Percentiles rank a stretch among this genome's conserved stretches.
phyloP scores from a whole-genome alignment of 768 basidiomycete genomes.

The Kwoniella shandongensis region DNA sequence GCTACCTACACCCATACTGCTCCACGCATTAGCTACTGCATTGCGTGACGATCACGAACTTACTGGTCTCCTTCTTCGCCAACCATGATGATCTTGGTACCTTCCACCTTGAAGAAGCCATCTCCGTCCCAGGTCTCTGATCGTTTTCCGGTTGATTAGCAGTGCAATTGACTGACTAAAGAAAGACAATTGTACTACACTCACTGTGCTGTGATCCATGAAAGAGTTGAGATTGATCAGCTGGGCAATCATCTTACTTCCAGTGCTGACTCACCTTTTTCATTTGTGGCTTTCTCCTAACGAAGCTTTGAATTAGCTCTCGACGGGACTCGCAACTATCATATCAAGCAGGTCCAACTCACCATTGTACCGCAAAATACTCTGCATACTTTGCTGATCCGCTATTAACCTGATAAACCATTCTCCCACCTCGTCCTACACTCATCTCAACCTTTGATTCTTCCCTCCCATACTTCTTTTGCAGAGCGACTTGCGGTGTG shows the following conservation, averaged over 20 bases:
- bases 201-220: constrained; percentile 42
- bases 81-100: constrained; percentile 39
- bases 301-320: too few relatives aligned
- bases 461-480: not conserved
- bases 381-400: constrained; percentile 5
- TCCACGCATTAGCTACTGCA: not conserved
- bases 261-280: constrained; percentile 45
- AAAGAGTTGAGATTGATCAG: too few relatives aligned
- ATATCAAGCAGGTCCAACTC: constrained; percentile 10
- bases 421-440: constrained; percentile 25
- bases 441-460: constrained; percentile 16
- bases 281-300: constrained; percentile 43
- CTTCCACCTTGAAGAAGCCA: constrained; percentile 42
- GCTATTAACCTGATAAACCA: constrained; percentile 20
- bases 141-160: not conserved
- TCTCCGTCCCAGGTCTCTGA: constrained; percentile 54
- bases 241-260: too few relatives aligned
- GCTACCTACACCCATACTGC: constrained; percentile 27
- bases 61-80: constrained; percentile 48
- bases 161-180: not conserved
- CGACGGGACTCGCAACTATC: too few relatives aligned
- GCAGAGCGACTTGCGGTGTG: constrained; percentile 6
- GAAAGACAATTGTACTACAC: constrained; percentile 1
- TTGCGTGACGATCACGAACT: constrained; percentile 1
- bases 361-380: constrained; percentile 42